phyloP scores from a whole-genome alignment of 2,329 filamentous ascomycete species.

The Tolypocladium inflatum region DNA sequence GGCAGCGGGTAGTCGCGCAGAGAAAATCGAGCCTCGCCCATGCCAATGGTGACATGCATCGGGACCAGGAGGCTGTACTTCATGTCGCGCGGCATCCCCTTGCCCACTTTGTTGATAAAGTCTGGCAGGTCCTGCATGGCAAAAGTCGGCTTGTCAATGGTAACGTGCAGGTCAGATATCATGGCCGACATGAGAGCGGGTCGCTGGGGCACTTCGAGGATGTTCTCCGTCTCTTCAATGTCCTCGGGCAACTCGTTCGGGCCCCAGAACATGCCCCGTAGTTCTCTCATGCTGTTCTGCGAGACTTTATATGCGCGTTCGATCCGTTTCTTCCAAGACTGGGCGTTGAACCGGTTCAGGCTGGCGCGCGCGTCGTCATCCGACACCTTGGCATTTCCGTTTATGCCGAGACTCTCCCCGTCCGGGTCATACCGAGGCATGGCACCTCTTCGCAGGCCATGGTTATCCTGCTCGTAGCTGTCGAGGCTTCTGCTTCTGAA shows the following conservation, averaged over 20 bases:
- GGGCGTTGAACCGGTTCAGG: constrained; percentile 71
- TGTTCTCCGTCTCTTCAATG: constrained; percentile 70
- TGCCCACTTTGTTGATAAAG: constrained; percentile 85
- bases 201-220: constrained; percentile 75
- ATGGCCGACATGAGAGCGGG: constrained; percentile 74
- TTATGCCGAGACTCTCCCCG: constrained; percentile 53
- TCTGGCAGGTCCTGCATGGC: constrained; percentile 70
- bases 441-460: constrained; percentile 26
- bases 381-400: constrained; percentile 60
- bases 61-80: constrained; percentile 83
- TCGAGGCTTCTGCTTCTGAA: constrained; percentile 50
- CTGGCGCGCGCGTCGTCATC: constrained; percentile 67
- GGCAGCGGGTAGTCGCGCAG: constrained; percentile 91
- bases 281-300: constrained; percentile 64
- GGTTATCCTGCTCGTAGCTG: constrained; percentile 19
- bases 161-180: constrained; percentile 75
- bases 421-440: constrained; percentile 72
- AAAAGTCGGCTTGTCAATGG: constrained; percentile 89
- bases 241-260: constrained; percentile 74
- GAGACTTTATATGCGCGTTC: constrained; percentile 64
- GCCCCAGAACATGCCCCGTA: constrained; percentile 74
- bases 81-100: constrained; percentile 90
- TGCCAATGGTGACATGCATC: constrained; percentile 79
- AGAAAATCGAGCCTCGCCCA: constrained; percentile 81
- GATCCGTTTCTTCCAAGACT: constrained; percentile 88